Evolutionary conservation across 345 rosid genomes (phyloP).

Genomic region (Rhizophora apiculata): DNA sequence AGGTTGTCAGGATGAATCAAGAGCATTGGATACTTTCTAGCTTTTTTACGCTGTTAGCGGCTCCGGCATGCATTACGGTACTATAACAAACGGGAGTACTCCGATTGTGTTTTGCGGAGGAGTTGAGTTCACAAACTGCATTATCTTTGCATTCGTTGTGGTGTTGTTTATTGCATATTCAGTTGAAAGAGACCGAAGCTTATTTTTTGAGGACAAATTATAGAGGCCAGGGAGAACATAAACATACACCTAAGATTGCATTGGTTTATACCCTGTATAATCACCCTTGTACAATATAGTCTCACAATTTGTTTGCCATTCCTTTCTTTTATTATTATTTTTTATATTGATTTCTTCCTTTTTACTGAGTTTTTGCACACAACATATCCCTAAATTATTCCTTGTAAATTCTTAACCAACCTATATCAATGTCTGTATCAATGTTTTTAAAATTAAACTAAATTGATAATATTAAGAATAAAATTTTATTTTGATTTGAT

Average conservation of each 20-base stretch:
- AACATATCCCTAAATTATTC: too few relatives aligned
- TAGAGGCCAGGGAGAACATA: too few relatives aligned
- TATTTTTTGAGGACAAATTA: not conserved
- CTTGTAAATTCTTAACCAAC: too few relatives aligned
- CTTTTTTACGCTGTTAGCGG: not conserved
- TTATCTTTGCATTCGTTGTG: too few relatives aligned
- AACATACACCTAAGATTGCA: not conserved
- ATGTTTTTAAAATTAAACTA: too few relatives aligned
- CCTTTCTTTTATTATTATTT: not conserved
- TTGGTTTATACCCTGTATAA: slow-evolving; percentile 6
- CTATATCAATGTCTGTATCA: too few relatives aligned
- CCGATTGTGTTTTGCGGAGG: not conserved
- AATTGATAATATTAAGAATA: too few relatives aligned
- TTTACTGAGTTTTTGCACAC: too few relatives aligned
- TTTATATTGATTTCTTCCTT: too few relatives aligned
- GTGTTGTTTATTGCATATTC: too few relatives aligned
- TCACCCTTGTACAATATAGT: not conserved
- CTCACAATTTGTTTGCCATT: not conserved
- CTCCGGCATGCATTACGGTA: not conserved
- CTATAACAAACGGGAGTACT: not conserved
- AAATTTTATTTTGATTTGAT: too few relatives aligned
- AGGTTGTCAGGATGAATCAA: not conserved
- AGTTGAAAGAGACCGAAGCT: not conserved
- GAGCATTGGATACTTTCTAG: not conserved
- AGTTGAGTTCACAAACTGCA: not conserved